phyloP scores from a whole-genome alignment of 495 filamentous ascomycete species.

The Bacidia gigantensis region DNA sequence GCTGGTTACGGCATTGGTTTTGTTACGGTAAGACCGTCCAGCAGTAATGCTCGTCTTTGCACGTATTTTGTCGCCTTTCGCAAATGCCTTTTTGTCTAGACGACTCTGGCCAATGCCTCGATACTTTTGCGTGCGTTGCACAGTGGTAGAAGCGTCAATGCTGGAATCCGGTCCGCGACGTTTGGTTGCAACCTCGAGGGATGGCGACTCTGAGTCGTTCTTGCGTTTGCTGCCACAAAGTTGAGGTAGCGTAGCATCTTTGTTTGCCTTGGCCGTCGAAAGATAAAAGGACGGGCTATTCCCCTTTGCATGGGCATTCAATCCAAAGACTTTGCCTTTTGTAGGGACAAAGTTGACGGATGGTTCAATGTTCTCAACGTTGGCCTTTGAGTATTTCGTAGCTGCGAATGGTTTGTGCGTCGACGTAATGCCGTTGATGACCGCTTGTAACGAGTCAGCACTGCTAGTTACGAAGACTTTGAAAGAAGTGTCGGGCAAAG shows the following conservation, averaged over 20 bases:
- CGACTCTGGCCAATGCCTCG: too few relatives aligned
- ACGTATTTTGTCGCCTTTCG: too few relatives aligned
- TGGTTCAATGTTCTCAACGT: constrained; percentile 77
- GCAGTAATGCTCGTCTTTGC: too few relatives aligned
- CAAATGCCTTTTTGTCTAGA: too few relatives aligned
- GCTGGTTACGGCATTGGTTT: constrained; percentile 42
- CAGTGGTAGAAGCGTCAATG: too few relatives aligned
- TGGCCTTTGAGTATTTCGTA: constrained; percentile 35
- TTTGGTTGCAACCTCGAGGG: too few relatives aligned
- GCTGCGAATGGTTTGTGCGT: constrained; percentile 27
- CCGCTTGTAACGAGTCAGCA: constrained; percentile 1
- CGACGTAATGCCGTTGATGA: constrained; percentile 14
- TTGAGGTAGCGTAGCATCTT: constrained; percentile 22
- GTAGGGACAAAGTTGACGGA: constrained; percentile 44
- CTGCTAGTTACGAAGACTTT: too few relatives aligned
- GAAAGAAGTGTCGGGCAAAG: neutral
- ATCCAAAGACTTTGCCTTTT: constrained; percentile 45
- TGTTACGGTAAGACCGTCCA: too few relatives aligned
- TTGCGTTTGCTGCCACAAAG: constrained; percentile 21
- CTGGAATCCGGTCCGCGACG: too few relatives aligned
- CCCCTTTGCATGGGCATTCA: constrained; percentile 11
- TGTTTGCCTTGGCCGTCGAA: constrained; percentile 18
- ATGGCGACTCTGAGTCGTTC: too few relatives aligned
- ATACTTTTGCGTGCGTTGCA: too few relatives aligned
- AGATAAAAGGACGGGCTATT: constrained; percentile 30